Base-by-base conservation (phyloP, 2,329 filamentous ascomycete genomes). In the Cryoendolithus antarcticus region DNA sequence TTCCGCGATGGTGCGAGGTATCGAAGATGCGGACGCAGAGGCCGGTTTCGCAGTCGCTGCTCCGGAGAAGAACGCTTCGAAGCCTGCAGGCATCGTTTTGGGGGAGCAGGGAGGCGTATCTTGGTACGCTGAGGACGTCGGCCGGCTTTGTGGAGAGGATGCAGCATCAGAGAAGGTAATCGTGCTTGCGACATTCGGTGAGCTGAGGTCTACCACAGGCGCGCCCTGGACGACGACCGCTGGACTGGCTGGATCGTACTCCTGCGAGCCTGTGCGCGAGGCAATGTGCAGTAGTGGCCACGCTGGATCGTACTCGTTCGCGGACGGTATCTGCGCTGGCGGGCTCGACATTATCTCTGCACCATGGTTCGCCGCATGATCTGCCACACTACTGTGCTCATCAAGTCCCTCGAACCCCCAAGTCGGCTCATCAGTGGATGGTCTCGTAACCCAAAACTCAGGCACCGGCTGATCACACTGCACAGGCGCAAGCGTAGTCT, bases 71-170 rank as follows among this genome's bases (percentile, higher is more conserved):
- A 45, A 30, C 12, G 38, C 29, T 44, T 39, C 36, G 34, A 44
- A 40, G 13, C 30, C 37, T 35, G 41, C 37, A n/a, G 48, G 53
- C 8, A 53, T 41, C 1, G 56, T 58, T 42, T 62, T 63, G 1
- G 62, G 62, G 6, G 61, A 64, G 38, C 57, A 58, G 4, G 60
- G 56, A 1, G 61, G 60, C 9, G 60, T 60, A 10, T 53, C 48
- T 32, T 44, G 44, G 36, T 32, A 36, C 19, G 41, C 44, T 21
- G 19, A 21, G 19, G 19, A 21, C 19, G 19, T 21, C 19, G 19
- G 19, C 19, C 19, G 19, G 19, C 19, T 21, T 21, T 21, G 19
- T 21, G 19, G 19, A 21, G 19, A 21, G 19, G 19, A 21, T 21
- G 27, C 29, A 8, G 34, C 31, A 15, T 41, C 39, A 6, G 39